Base-by-base conservation (phyloP, 148 eudicot genomes). In the Dysphania ambrosioides region DNA sequence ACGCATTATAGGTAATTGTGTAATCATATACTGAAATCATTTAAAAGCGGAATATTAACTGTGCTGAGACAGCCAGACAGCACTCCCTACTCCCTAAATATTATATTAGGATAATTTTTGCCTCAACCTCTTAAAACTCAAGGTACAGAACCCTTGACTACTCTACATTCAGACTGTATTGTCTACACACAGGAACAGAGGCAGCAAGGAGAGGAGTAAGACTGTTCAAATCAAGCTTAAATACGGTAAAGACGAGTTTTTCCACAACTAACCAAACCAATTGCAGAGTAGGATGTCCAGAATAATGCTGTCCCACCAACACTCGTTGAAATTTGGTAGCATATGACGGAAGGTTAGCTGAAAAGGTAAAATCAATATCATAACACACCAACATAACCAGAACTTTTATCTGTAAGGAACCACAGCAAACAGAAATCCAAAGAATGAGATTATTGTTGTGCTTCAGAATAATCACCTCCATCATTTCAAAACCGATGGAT, bases 241-340 rank as follows among this genome's bases (percentile, higher is more conserved):
- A 62, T 71, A 40, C 30, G 64, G 31, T 8, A 57, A 32, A 66
- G 2, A 23, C 69, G 13, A 38, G 24, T 55, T n/a, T 26, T 12
- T 60, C 64, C 64, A 76, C 57, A 70, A 75, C 89, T 82, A 75
- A 95, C 97, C 99, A 86, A 92, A 95, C 96, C 99, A 92, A 80
- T 95, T 95, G 97, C 97, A 95, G 87, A 95, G 88, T 55, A 92
- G 77, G 74, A 92, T 87, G 83, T 95, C 99, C 55, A 92, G 96
- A 84, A 95, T 77, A 41, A 95, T 95, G 84, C 99, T 95, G 82
- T 95, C 98, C 98, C 98, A 95, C 98, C 98, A 95, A 79, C 98
- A 95, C 80, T 95, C 98, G 4, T 95, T 95, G 87, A 95, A 95
- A 79, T 95, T 95, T 35, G 98, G 98, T 82, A 95, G 81, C 98